Evolutionary conservation across 2,329 filamentous ascomycete species (phyloP).

Genomic region (Penicillium thymicola): DNA sequence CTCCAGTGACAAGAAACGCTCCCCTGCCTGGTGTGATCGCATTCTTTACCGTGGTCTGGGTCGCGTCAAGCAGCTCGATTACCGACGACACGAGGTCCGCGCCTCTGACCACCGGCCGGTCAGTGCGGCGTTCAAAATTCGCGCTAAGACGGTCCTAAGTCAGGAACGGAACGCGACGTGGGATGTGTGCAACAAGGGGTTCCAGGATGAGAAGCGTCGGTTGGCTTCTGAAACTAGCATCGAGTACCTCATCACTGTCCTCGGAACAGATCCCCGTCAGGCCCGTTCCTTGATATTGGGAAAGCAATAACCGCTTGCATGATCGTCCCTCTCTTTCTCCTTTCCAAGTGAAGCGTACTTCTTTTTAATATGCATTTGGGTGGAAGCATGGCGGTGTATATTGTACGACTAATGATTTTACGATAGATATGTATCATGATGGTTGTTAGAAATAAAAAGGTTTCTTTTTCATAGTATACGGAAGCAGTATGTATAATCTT

Average conservation of each 20-base stretch:
- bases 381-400: slow-evolving; percentile 15
- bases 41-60: slow-evolving; percentile 80
- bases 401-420: slow-evolving; percentile 40
- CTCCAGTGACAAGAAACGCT: slow-evolving; percentile 87
- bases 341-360: slow-evolving; percentile 2
- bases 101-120: slow-evolving; percentile 94
- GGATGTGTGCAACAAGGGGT: slow-evolving; percentile 71
- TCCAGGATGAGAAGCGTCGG: slow-evolving; percentile 67
- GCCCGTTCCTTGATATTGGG: slow-evolving; percentile 47
- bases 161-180: slow-evolving; percentile 63
- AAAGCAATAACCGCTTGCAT: slow-evolving; percentile 8
- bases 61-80: slow-evolving; percentile 82
- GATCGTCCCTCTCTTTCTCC: slow-evolving; percentile 1
- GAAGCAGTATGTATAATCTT: too few species aligned
- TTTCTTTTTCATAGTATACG: neutral
- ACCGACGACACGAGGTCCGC: slow-evolving; percentile 81
- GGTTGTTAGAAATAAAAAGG: neutral
- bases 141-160: slow-evolving; percentile 76
- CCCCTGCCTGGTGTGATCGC: slow-evolving; percentile 95
- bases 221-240: slow-evolving; percentile 68
- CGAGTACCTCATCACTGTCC: slow-evolving; percentile 62
- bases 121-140: slow-evolving; percentile 76
- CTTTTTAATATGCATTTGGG: slow-evolving; percentile 9
- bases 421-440: slow-evolving; percentile 40
- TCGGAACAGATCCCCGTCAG: slow-evolving; percentile 55